These are phyloP conservation scores for Lactifluus subvellereus DNA, from an alignment of 768 basidiomycete species.

Conservation along the genomic window DNA sequence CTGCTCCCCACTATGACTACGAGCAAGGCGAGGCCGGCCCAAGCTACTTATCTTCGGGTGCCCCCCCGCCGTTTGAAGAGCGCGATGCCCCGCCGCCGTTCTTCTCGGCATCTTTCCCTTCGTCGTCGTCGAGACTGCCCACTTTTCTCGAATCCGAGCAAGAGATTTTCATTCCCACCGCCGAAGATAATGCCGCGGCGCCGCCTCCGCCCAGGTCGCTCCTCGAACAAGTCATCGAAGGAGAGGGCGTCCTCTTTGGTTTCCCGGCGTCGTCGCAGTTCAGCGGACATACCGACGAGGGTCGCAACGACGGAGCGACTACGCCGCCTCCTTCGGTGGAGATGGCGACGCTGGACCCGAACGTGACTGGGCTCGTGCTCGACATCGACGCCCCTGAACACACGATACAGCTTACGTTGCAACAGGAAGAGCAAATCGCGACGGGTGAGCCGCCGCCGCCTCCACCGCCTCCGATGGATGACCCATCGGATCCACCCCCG, in stretches of 20 bases:
- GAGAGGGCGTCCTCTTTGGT: constrained; percentile 76
- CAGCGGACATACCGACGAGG: constrained; percentile 68
- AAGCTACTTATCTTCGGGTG: constrained; percentile 54
- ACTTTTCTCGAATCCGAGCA: constrained; percentile 78
- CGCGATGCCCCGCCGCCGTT: constrained; percentile 76
- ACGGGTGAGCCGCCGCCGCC: constrained; percentile 52
- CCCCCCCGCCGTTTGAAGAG: constrained; percentile 83
- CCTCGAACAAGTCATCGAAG: constrained; percentile 41
- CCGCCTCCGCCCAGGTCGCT: constrained; percentile 31
- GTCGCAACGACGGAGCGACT: constrained; percentile 46
- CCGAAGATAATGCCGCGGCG: constrained; percentile 34
- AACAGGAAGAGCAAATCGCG: constrained; percentile 35
- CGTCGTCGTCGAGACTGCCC: constrained; percentile 47
- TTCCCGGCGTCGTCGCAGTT: constrained; percentile 69
- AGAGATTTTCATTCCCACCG: constrained; percentile 60
- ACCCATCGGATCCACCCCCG: constrained; percentile 83
- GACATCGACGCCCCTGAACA: constrained; percentile 46
- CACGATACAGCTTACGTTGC: constrained; percentile 53
- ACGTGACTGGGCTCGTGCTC: constrained; percentile 61
- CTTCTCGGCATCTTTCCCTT: constrained; percentile 31
- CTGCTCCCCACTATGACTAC: constrained; percentile 56
- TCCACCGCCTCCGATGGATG: constrained; percentile 77
- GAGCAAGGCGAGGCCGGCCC: constrained; percentile 66
- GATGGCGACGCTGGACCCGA: constrained; percentile 64
- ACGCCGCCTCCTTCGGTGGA: constrained; percentile 76